phyloP scores from a whole-genome alignment of 2,329 filamentous ascomycete genomes.

The Sporothrix pallida region DNA sequence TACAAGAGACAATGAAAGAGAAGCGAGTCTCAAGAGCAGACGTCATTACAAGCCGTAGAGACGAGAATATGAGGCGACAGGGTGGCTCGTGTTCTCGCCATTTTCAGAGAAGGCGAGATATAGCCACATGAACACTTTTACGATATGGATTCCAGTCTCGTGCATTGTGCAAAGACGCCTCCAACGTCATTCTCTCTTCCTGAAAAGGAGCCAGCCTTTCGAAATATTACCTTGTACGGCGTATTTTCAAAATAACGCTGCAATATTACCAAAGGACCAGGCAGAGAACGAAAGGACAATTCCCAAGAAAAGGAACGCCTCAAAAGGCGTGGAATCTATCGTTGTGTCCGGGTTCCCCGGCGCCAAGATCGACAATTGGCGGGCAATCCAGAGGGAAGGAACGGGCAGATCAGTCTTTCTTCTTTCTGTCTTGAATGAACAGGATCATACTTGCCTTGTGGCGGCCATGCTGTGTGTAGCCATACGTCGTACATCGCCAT shows the following conservation, averaged over 20 bases:
- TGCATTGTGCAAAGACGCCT: neutral
- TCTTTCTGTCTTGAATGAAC: neutral
- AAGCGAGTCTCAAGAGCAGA: neutral
- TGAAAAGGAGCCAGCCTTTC: neutral
- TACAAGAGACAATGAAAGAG: neutral
- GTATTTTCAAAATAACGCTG: neutral
- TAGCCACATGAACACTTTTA: neutral
- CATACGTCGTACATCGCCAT: neutral
- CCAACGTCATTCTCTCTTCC: neutral
- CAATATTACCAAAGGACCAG: no score
- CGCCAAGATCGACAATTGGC: conserved; percentile 20
- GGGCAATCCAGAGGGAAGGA: conserved; percentile 12
- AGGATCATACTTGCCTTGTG: neutral
- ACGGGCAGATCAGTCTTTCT: conserved; percentile 15
- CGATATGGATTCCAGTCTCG: neutral
- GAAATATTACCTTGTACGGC: neutral
- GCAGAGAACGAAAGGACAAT: no score
- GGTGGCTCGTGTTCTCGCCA: neutral
- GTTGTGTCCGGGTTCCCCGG: conserved; percentile 9
- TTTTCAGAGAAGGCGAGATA: neutral
- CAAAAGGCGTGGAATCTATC: neutral
- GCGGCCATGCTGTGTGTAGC: neutral
- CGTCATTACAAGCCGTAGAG: neutral
- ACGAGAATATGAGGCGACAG: neutral
- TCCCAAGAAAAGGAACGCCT: neutral